phyloP scores from a whole-genome alignment of 108 stramenopile genomes.

The Mediolabrus comicus region DNA sequence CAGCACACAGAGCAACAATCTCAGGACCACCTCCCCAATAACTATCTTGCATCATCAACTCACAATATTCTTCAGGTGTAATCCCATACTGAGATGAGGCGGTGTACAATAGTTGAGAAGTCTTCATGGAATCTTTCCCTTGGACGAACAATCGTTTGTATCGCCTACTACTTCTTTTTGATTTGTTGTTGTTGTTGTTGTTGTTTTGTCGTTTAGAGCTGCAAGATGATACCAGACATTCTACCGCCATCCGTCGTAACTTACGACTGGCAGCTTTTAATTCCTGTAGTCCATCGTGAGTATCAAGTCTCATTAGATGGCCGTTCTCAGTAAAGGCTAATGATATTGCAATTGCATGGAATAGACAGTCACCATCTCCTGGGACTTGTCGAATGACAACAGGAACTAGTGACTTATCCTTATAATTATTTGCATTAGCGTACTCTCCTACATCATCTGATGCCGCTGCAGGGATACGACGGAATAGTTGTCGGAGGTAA shows the following conservation, averaged over 20 bases:
- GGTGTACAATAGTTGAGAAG: slow-evolving; percentile 34
- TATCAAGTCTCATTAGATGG: slow-evolving; percentile 10
- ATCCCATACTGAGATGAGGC: slow-evolving; percentile 56
- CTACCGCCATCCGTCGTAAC: slow-evolving; percentile 2
- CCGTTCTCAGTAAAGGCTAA: background rate
- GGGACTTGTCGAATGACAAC: slow-evolving; percentile 47
- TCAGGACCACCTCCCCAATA: slow-evolving; percentile 83
- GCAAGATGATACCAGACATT: background rate
- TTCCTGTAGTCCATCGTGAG: background rate
- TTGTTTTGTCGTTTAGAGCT: background rate
- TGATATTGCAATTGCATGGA: slow-evolving; percentile 32
- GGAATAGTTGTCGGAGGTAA: slow-evolving; percentile 17
- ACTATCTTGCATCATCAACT: slow-evolving; percentile 48
- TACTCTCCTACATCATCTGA: slow-evolving; percentile 15
- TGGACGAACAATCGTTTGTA: slow-evolving; percentile 48
- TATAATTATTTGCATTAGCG: background rate
- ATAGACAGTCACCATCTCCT: slow-evolving; percentile 57
- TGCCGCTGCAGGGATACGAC: slow-evolving; percentile 18
- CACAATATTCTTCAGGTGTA: slow-evolving; percentile 54
- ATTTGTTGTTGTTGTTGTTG: background rate
- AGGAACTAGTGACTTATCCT: background rate
- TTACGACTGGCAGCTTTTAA: background rate
- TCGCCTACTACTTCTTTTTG: background rate
- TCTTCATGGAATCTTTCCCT: slow-evolving; percentile 35
- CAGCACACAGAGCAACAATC: slow-evolving; percentile 68